These are phyloP conservation scores for Protomyces inouyei DNA, from an alignment of 1,139 yeast species.

Conservation along the genomic window DNA sequence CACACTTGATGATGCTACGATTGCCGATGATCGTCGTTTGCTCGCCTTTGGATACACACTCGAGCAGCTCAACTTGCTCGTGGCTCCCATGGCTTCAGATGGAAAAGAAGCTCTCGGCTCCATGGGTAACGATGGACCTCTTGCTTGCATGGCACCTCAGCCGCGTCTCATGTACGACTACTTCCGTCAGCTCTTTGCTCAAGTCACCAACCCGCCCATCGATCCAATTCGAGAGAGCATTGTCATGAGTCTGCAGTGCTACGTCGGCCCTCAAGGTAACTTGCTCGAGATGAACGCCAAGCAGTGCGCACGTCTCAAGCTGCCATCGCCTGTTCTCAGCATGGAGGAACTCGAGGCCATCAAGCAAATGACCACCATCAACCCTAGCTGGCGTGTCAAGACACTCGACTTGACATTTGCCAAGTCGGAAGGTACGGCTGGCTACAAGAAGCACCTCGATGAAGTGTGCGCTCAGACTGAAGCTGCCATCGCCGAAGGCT, in stretches of 20 bases:
- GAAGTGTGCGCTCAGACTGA: slow-evolving; percentile 84
- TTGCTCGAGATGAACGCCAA: slow-evolving; percentile 84
- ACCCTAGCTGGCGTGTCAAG: slow-evolving; percentile 81
- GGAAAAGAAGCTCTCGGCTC: slow-evolving; percentile 96
- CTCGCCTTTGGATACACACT: slow-evolving; percentile 86
- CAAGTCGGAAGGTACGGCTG: slow-evolving; percentile 74
- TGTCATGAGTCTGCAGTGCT: slow-evolving; percentile 96
- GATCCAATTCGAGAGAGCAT: slow-evolving; percentile 96
- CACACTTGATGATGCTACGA: slow-evolving; percentile 35
- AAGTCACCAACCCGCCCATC: slow-evolving; percentile 97
- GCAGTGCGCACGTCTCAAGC: slow-evolving; percentile 82
- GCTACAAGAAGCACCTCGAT: slow-evolving; percentile 80
- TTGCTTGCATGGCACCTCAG: slow-evolving; percentile 90
- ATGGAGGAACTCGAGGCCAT: slow-evolving; percentile 70
- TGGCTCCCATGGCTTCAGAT: slow-evolving; percentile 89
- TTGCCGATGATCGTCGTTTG: slow-evolving; percentile 63
- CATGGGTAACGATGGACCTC: slow-evolving; percentile 98
- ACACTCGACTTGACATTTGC: slow-evolving; percentile 86
- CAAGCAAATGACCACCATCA: slow-evolving; percentile 62
- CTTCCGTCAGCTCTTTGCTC: slow-evolving; percentile 94
- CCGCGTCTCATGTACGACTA: slow-evolving; percentile 88
- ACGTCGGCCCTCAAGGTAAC: slow-evolving; percentile 96
- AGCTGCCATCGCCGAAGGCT: slow-evolving; percentile 69
- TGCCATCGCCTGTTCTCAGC: slow-evolving; percentile 76
- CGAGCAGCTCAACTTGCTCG: slow-evolving; percentile 76